These are phyloP conservation scores for Claviceps citrina DNA, from an alignment of 2,329 filamentous ascomycete species.

Conservation along the genomic window DNA sequence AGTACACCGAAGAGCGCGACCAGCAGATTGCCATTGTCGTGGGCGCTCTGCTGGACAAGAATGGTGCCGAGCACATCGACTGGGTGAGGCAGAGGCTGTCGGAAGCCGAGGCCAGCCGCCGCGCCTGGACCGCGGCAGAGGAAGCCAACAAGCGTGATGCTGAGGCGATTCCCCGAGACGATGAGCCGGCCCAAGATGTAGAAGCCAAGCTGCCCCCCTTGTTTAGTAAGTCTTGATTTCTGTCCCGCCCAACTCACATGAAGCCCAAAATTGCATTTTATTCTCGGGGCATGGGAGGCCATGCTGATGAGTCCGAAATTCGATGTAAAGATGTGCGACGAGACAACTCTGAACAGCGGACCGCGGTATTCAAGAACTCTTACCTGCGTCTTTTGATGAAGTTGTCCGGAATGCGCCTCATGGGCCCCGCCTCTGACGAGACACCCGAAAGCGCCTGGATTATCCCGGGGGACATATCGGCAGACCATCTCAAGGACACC, in stretches of 20 bases:
- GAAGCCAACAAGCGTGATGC: constrained; percentile 38
- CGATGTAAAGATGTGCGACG: constrained; percentile 34
- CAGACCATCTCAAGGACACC: constrained; percentile 50
- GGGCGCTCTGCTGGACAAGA: constrained; percentile 63
- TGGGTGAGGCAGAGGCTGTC: constrained; percentile 66
- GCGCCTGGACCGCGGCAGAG: constrained; percentile 61
- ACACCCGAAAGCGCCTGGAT: constrained; percentile 65
- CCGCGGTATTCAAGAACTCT: constrained; percentile 76
- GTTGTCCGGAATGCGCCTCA: constrained; percentile 53
- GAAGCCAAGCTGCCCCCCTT: constrained; percentile 17
- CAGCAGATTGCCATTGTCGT: constrained; percentile 69
- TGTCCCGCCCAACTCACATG: too few species aligned
- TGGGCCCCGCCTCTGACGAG: constrained; percentile 43
- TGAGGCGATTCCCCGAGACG: constrained; percentile 17
- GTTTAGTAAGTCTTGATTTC: constrained; percentile 17
- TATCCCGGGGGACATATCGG: constrained; percentile 49
- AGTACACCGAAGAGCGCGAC: constrained; percentile 49
- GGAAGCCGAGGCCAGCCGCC: constrained; percentile 55
- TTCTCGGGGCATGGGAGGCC: background rate
- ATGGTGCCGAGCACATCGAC: constrained; percentile 56
- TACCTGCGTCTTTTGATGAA: constrained; percentile 74
- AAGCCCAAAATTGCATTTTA: background rate
- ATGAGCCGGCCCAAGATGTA: constrained; percentile 11
- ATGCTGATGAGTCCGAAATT: background rate
- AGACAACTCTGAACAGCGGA: constrained; percentile 49